A percentile compares a stretch with the other conserved stretches of the same genome.
phyloP scores from a whole-genome alignment of 352 stramenopile species.

The Poterioochromonas sp. region DNA sequence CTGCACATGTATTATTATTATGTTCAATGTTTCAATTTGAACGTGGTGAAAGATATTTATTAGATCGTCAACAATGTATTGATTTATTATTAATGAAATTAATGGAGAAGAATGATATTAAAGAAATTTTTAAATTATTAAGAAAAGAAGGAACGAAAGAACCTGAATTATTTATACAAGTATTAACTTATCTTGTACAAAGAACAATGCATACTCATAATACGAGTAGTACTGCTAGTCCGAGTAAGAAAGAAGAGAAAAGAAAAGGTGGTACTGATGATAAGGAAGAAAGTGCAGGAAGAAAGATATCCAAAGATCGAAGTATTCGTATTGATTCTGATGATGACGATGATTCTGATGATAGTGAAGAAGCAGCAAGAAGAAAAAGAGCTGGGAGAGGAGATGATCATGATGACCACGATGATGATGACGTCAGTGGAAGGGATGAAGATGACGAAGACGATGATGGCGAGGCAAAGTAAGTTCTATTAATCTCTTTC shows the following conservation, averaged over 20 bases:
- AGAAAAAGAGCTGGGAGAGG: background rate
- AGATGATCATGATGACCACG: background rate
- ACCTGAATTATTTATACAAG: constrained; percentile 12
- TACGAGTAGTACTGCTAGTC: background rate
- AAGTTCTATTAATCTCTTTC: too few species aligned
- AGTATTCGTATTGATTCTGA: background rate
- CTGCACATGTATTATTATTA: constrained; percentile 1
- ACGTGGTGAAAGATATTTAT: background rate
- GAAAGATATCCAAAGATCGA: background rate
- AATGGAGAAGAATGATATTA: background rate
- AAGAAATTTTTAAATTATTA: background rate
- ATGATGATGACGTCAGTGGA: background rate
- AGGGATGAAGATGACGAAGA: background rate
- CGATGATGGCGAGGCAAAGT: background rate
- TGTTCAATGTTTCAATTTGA: background rate
- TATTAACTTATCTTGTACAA: constrained; percentile 10
- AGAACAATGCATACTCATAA: background rate
- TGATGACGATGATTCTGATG: background rate
- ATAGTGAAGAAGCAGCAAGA: background rate
- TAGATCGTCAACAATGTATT: background rate
- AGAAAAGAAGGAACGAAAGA: constrained; percentile 4
- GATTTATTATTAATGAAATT: background rate
- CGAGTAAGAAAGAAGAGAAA: background rate
- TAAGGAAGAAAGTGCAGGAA: background rate
- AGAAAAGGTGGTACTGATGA: background rate